These are phyloP conservation scores for Schizophyllum amplum DNA, from an alignment of 1,284 basidiomycete species.

Conservation along the genomic window DNA sequence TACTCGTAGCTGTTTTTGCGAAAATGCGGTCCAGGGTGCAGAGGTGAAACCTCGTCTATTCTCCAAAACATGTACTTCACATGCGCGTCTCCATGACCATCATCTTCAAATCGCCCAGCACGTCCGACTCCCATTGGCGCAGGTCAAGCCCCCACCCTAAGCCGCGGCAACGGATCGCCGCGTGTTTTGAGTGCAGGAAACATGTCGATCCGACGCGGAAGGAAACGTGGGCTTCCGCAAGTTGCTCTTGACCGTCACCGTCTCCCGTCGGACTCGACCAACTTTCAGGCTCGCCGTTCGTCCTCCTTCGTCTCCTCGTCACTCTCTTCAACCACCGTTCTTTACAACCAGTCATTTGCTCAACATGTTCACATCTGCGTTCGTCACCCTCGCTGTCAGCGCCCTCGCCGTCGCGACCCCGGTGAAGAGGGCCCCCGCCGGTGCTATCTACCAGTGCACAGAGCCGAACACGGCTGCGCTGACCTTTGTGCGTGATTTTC, in stretches of 20 bases:
- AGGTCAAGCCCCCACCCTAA: no score
- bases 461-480: conserved; percentile 29
- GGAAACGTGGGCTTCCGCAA: neutral
- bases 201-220: neutral
- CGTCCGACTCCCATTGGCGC: no score
- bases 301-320: neutral
- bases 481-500: conserved; percentile 31
- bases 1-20: no score
- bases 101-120: no score
- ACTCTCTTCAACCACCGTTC: neutral
- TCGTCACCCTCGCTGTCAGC: conserved; percentile 1
- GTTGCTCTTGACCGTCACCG: neutral
- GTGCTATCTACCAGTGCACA: conserved; percentile 24
- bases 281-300: neutral
- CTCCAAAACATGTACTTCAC: no score
- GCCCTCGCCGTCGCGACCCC: conserved; percentile 1
- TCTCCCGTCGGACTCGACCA: neutral
- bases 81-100: no score
- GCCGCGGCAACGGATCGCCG: no score
- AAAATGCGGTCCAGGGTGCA: no score
- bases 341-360: neutral
- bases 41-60: no score
- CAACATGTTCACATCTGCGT: conserved; percentile 1
- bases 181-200: neutral
- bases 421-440: conserved; percentile 11